Base-by-base conservation (phyloP, 768 basidiomycete genomes). In the Hypholoma sublateritium region DNA sequence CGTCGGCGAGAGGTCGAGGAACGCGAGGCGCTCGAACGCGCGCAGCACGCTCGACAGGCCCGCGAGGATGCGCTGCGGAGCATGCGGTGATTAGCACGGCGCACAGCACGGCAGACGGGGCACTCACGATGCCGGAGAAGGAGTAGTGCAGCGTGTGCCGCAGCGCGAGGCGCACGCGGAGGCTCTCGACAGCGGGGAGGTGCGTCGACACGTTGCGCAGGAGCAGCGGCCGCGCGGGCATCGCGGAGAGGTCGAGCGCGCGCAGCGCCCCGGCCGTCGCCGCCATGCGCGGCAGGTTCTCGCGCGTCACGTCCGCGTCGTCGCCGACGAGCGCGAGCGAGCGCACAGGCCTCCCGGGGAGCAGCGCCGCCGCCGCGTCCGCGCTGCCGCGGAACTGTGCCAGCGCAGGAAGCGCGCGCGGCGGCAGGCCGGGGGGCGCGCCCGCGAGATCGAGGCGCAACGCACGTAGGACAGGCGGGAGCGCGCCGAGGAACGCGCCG, bases 121-220 rank as follows among this genome's bases (percentile, higher is more conserved):
- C 3, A 74, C 86, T 83, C 72, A 87, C 86, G 70, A 86, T 84
- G 50, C 85, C 86, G 21, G 81, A 80, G 56, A 86, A 75, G 21
- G 84, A 76, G 64, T 80, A 84, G 62, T 87, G 86, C 25, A 88
- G 75, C 7, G 86, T 87, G 64, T 88, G 85, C 36, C 86, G 73
- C 34, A 88, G 72, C 17, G 86, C 85, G 44, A 87, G 79, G 62
- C 77, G 77, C 39, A 87, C 75, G 56, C 77, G 77, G 64, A 87
- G 73, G 41, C 68, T 72, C 65, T 83, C 77, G 43, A 88, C 66
- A 47, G 73, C 72, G 47, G 76, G 71, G 47, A 87, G 73, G 66
- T 80, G 74, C 16, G 70, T 72, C 45, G 85, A 80, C 63, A 87
- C 70, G 65, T 80, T 81, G 55, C 82, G 77, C 51, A 87, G 73